Conservation (phyloP, 768 basidiomycete genomes). For the Lepiota venenata region DNA sequence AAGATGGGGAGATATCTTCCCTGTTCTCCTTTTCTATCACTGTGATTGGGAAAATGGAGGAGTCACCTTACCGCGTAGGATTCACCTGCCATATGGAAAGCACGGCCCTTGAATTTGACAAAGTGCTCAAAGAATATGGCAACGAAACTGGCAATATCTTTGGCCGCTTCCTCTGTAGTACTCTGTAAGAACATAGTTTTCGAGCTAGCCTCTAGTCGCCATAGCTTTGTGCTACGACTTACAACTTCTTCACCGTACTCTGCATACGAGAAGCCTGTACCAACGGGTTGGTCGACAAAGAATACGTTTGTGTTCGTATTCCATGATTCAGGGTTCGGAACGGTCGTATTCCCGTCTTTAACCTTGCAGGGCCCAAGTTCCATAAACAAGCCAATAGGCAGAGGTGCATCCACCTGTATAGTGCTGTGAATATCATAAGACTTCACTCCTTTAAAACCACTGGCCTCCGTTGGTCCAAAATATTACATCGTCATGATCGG, state of each 20-base stretch:
- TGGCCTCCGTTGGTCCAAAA: conserved; percentile 51
- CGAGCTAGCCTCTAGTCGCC: background rate
- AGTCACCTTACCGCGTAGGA: conserved; percentile 60
- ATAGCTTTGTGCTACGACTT: conserved; percentile 17
- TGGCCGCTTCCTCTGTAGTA: conserved; percentile 64
- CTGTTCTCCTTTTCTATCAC: conserved; percentile 26
- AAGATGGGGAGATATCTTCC: conserved; percentile 72
- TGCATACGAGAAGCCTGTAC: conserved; percentile 61
- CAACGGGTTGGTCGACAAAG: conserved; percentile 60
- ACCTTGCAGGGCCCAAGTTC: conserved; percentile 64
- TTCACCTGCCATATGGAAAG: conserved; percentile 68
- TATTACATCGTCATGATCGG: conserved; percentile 57
- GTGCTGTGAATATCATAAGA: background rate
- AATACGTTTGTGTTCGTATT: conserved; percentile 65
- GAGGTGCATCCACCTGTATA: conserved; percentile 36
- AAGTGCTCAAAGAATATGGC: conserved; percentile 75
- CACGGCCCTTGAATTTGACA: conserved; percentile 60
- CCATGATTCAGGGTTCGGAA: conserved; percentile 61
- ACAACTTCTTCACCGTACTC: conserved; percentile 63
- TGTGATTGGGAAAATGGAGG: background rate
- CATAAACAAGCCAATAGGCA: conserved; percentile 14
- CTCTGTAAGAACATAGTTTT: conserved; percentile 43
- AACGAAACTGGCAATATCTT: conserved; percentile 68
- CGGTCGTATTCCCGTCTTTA: conserved; percentile 43
- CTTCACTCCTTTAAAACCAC: background rate